Evolutionary conservation across 371 early-diverging fungal genomes (phyloP), one percentile per base, ranked within the genome.

Genomic region (Mortierella sp.): DNA sequence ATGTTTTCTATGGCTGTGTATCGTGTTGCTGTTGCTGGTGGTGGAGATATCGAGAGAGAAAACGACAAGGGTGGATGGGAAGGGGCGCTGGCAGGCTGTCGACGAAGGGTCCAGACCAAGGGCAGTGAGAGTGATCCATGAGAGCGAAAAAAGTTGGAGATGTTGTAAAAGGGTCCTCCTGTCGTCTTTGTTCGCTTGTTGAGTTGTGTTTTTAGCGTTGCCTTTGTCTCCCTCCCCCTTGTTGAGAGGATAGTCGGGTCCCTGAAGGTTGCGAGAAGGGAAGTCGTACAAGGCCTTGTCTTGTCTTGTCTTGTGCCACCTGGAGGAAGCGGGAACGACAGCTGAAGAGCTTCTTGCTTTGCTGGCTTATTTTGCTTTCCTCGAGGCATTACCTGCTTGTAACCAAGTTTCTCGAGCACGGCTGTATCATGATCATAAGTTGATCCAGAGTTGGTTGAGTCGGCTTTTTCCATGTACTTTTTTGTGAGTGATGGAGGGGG

Each of bases 351-450:
- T 38, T 38, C 5, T 1, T 38, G 42, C n/a, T n/a, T n/a, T n/a
- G 16, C 68, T 42, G 8, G 11, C 19, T 50, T 50, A 10, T 21
- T 5, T 19, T 52, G 52, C 28, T 14, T 70, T 28, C 10, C 11
- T 65, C 42, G 14, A 70, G 4, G 28, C 28, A 31, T 34, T 84
- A 90, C 92, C 89, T 91, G 92, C 74, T 92, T 92, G 79, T 92
- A 92, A 70, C 92, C 92, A 76, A 92, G 89, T 45, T 90, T 90
- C 6, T 90, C 91, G 48, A 91, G 84, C 47, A 91, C 80, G 52
- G 89, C 89, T 48, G 90, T 89, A 83, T 92, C 92, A 65, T 82
- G 86, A 79, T 85, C 86, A 57, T 84, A 85, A 63, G 74, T 74
- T n/a, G 81, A 78, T 60, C 80, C 79, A 11, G 78, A 78, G 63